phyloP scores from a whole-genome alignment of 1,284 basidiomycete genomes.

The Ceratobasidium sp. region DNA sequence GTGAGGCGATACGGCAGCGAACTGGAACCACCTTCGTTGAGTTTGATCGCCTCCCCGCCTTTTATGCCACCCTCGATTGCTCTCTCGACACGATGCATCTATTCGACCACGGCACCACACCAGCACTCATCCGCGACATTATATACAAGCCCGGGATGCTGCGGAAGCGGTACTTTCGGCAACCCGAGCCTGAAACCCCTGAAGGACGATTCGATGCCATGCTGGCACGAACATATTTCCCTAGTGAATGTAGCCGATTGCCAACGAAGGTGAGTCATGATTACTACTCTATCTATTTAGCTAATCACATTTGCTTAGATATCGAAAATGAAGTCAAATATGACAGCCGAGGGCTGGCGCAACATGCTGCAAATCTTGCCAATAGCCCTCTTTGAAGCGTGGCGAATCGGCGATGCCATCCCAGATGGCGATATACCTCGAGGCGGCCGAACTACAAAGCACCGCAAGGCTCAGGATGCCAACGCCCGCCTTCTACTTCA shows the following conservation, averaged over 20 bases:
- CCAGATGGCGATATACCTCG: constrained; percentile 2
- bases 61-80: not conserved
- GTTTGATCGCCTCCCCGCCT: constrained; percentile 1
- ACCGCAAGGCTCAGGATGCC: not conserved
- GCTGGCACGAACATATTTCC: not conserved
- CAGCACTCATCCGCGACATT: not conserved
- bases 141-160: not conserved
- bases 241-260: not conserved
- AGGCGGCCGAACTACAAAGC: not conserved
- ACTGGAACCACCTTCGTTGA: not conserved
- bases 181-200: not conserved
- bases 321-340: no score
- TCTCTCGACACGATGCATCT: not conserved
- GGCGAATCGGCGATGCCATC: not conserved
- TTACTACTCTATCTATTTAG: not conserved
- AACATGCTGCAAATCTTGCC: no score
- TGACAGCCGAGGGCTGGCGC: no score
- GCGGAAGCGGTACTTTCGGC: not conserved
- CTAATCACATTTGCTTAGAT: no score
- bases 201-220: not conserved
- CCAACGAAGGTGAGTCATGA: not conserved
- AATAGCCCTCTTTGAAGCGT: not conserved
- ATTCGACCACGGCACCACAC: not conserved
- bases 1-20: not conserved
- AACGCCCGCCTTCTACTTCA: not conserved